Base-by-base conservation (phyloP, 2,329 filamentous ascomycete species). In the Sporothrix globosa region DNA sequence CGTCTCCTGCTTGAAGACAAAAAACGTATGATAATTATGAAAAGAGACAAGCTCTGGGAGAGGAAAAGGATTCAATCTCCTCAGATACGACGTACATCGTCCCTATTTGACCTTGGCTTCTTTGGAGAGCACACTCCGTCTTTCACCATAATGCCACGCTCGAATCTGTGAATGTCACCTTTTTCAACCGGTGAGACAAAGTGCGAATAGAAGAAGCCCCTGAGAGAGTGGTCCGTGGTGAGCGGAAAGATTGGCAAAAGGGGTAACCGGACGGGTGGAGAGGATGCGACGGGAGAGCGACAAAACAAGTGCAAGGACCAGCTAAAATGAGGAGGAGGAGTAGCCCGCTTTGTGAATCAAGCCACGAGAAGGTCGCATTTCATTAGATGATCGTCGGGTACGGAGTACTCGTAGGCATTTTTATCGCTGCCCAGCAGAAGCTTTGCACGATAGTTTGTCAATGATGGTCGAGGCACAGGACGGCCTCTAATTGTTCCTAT, bases 201-300 rank as follows among this genome's bases (percentile, higher is more conserved):
- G 50, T 11, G n/a, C 24, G 34, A 60, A 24, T 1, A 63, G 41
- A 46, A 19, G 4, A 44, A 21, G 2, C 39, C 11, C 58, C 39
- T 61, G 58, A 46, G 39, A 63, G 7, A 17, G 39, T 63, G 58
- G 58, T 46, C 58, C 39, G 39, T 63, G 58, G 58, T 63, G 39
- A n/a, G 21, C 58, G 58, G 39, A 46, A 46, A 61, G 58, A 61
- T n/a, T 39, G 58, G 34, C 14, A 46, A 44, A 27, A n/a, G 17
- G 17, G 58, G 39, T 39, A 46, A 63, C 39, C 21, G 58, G 58
- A n/a, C 58, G 39, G 13, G 58, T 63, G 58, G 58, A 63, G 58
- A 46, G 58, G 5, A 30, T 7, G 39, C 58, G 39, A 46, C 39
- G 58, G 58, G 39, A 63, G 39, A 63, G 58, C 58, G 21, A 27